Percentiles rank a stretch among this genome's conserved stretches.
These are phyloP conservation scores for Withania somnifera DNA, from an alignment of 305 asterid genomes.

Conservation along the genomic window DNA sequence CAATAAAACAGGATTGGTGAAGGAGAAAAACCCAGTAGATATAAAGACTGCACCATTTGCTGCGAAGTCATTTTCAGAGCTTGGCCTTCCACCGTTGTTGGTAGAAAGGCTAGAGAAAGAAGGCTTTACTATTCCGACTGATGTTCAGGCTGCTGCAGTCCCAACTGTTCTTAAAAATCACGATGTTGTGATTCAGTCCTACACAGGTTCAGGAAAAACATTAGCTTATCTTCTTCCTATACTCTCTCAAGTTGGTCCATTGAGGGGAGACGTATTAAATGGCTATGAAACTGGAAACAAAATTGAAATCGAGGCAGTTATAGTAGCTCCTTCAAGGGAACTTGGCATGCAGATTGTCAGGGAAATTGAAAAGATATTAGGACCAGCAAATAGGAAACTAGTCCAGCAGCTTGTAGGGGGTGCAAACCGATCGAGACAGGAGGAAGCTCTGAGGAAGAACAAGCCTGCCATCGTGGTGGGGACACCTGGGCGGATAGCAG, in stretches of 20 bases:
- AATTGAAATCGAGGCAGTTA: conserved; percentile 58
- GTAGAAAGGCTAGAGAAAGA: conserved; percentile 64
- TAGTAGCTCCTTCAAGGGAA: conserved; percentile 94
- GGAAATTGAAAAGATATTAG: conserved; percentile 80
- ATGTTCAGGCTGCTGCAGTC: conserved; percentile 89
- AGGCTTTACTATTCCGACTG: conserved; percentile 78
- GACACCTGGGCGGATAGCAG: conserved; percentile 92
- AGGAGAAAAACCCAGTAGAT: conserved; percentile 31
- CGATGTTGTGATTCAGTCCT: conserved; percentile 85
- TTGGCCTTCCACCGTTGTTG: conserved; percentile 61
- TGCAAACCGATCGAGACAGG: conserved; percentile 87
- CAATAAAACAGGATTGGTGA: conserved; percentile 14
- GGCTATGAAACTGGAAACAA: conserved; percentile 24
- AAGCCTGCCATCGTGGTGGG: conserved; percentile 84
- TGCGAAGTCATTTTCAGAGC: conserved; percentile 72
- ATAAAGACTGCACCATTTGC: conserved; percentile 59
- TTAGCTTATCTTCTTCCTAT: conserved; percentile 91
- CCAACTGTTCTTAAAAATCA: conserved; percentile 65
- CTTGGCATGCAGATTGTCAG: conserved; percentile 98
- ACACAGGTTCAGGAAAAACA: conserved; percentile 97
- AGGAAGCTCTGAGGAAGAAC: conserved; percentile 86
- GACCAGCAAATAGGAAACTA: conserved; percentile 62
- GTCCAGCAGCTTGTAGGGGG: conserved; percentile 98
- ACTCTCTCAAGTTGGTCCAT: conserved; percentile 55
- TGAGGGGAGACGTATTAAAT: conserved; percentile 21